Conservation (phyloP, 1,139 yeast genomes). For the Pichia sp. region DNA sequence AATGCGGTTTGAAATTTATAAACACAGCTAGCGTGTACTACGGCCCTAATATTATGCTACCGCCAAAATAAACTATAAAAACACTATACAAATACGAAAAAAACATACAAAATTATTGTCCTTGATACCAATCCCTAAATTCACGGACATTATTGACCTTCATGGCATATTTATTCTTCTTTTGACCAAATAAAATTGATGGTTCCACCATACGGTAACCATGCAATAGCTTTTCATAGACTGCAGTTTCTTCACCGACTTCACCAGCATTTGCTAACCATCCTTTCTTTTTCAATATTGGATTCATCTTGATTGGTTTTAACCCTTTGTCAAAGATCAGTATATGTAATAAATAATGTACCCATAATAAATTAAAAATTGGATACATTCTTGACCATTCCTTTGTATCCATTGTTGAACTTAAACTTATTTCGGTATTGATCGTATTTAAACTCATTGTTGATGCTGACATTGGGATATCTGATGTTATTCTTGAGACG, state of each 20-base stretch:
- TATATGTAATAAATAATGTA: constrained; percentile 40
- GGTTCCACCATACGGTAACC: constrained; percentile 33
- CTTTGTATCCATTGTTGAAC: background rate
- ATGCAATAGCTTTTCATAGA: constrained; percentile 24
- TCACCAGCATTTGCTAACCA: constrained; percentile 13
- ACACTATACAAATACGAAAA: background rate
- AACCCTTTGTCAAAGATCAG: constrained; percentile 34
- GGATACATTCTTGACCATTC: constrained; percentile 41
- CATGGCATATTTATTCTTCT: constrained; percentile 16
- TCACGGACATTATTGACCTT: constrained; percentile 15
- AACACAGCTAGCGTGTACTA: too few relatives aligned
- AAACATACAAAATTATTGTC: background rate
- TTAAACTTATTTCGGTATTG: constrained; percentile 9
- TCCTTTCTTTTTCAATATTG: constrained; percentile 19
- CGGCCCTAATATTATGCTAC: too few relatives aligned
- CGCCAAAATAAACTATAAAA: background rate
- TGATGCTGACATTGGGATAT: constrained; percentile 3
- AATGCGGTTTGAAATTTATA: background rate
- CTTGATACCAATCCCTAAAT: constrained; percentile 14
- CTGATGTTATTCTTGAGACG: constrained; percentile 1
- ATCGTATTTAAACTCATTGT: constrained; percentile 8
- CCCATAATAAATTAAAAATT: constrained; percentile 43
- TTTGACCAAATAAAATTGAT: constrained; percentile 19
- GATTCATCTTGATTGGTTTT: constrained; percentile 24
- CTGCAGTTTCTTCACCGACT: constrained; percentile 19